Evolutionary conservation across 257 asterid genomes (phyloP), one percentile per base, ranked within the genome.

Genomic region (Salvia hispanica): DNA sequence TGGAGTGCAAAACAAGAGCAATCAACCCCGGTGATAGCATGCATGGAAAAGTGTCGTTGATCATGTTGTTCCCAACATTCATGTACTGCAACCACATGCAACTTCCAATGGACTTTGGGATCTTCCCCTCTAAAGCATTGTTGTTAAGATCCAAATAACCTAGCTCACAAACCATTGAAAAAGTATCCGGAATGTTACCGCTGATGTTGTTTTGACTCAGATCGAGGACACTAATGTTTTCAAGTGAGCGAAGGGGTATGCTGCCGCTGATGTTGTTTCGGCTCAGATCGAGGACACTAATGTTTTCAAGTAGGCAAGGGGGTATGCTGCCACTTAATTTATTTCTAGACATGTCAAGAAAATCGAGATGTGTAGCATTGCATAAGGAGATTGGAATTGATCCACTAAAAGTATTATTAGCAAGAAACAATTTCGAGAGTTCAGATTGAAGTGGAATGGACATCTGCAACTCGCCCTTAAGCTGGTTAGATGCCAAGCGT

Each of bases 1-100:
- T 86, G 76, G 61, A 76, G 13, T 73, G 76, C 40, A 83, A 60
- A 12, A 78, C 67, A 3, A 86, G 81, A 3, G 81, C 80, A 5
- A 60, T 77, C 66, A 86, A 59, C n/a, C n/a, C n/a, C n/a, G n/a
- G n/a, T n/a, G 28, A 80, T 45, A 79, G 72, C n/a, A 67, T 46
- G 70, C 74, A 71, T 2, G 83, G 83, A 44, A 74, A 75, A 0
- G 33, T 45, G 37, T 63, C 82, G 14, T 13, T 16, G 3, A 86
- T 48, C 13, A 8, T 61, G 76, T 83, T 86, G 68, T 67, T 65
- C 21, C 89, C 87, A n/a, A 83, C 59, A 37, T 82, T 86, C 55
- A 83, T 3, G 13, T 77, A 76, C n/a, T n/a, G n/a, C 64, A 67
- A 72, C 43, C 81, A 25, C 5, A 76, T 42, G 52, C 39, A 39